Percentiles rank a stretch among this genome's conserved stretches.
Evolutionary conservation across 176 grass and related monocot species (phyloP).

Genomic region (Coix lacrymajobi): DNA sequence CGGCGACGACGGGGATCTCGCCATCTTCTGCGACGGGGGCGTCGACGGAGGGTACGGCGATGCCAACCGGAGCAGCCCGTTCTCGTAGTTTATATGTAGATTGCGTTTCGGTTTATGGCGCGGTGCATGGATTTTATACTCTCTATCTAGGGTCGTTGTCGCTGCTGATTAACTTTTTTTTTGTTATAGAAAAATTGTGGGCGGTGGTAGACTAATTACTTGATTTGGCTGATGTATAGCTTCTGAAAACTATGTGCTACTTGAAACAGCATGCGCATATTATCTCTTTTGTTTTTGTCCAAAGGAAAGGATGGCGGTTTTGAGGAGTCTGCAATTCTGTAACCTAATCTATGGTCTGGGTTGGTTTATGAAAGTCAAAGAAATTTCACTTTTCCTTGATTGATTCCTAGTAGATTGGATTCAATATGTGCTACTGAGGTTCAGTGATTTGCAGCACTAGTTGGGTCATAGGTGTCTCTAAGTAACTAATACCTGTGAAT

Average conservation of each 20-base stretch:
- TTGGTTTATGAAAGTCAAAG: not conserved
- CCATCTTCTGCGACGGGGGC: constrained; percentile 50
- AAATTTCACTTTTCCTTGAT: no score
- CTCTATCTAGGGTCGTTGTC: constrained; percentile 20
- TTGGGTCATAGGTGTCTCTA: not conserved
- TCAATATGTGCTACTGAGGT: not conserved
- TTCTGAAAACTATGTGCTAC: not conserved
- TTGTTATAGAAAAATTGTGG: not conserved
- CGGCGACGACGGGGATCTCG: constrained; percentile 15
- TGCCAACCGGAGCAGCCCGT: not conserved
- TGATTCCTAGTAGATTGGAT: not conserved
- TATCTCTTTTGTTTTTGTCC: not conserved
- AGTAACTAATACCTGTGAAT: not conserved
- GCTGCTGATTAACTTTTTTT: not conserved
- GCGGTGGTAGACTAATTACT: constrained; percentile 1
- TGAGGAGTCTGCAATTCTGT: not conserved
- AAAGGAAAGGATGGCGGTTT: not conserved
- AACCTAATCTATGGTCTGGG: not conserved
- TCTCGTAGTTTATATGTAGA: not conserved
- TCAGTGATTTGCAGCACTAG: not conserved
- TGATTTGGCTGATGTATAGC: not conserved
- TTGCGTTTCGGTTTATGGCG: not conserved
- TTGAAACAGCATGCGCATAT: not conserved
- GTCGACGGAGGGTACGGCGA: constrained; percentile 49
- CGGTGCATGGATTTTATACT: constrained; percentile 9